A percentile compares a stretch with the other conserved stretches of the same genome.
phyloP scores from a whole-genome alignment of 257 asterid species.

The Penstemon davidsonii region DNA sequence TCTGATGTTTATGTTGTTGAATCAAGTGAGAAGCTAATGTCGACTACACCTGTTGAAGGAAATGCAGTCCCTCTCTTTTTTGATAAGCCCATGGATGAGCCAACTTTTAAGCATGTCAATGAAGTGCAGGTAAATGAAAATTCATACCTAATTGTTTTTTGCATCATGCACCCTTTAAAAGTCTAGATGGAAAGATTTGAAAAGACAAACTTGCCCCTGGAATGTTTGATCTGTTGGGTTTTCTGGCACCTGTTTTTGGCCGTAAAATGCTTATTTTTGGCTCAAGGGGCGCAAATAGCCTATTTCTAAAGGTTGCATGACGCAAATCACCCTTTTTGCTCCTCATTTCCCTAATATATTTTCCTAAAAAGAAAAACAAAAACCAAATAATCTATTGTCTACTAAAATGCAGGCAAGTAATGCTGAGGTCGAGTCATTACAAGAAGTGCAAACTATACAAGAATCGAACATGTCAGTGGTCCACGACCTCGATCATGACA shows the following conservation, averaged over 20 bases:
- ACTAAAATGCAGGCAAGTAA: slow-evolving; percentile 39
- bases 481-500: slow-evolving; percentile 31
- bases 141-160: background rate
- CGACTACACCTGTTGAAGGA: slow-evolving; percentile 41
- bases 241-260: too few relatives aligned
- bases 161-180: too few relatives aligned
- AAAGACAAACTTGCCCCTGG: too few relatives aligned
- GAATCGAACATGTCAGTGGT: slow-evolving; percentile 27
- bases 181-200: too few relatives aligned
- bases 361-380: background rate
- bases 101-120: slow-evolving; percentile 23
- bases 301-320: background rate
- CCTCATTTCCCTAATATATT: background rate
- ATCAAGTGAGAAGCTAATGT: slow-evolving; percentile 38
- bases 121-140: slow-evolving; percentile 47
- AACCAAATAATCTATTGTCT: background rate
- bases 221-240: too few relatives aligned
- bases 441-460: slow-evolving; percentile 22
- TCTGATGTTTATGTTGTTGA: slow-evolving; percentile 27
- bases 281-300: too few relatives aligned
- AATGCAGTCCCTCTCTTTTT: slow-evolving; percentile 32
- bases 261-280: too few relatives aligned
- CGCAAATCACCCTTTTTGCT: background rate
- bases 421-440: slow-evolving; percentile 32
- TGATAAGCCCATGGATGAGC: slow-evolving; percentile 39